These are phyloP conservation scores for Russula compacta DNA, from an alignment of 768 basidiomycete species.

Conservation along the genomic window DNA sequence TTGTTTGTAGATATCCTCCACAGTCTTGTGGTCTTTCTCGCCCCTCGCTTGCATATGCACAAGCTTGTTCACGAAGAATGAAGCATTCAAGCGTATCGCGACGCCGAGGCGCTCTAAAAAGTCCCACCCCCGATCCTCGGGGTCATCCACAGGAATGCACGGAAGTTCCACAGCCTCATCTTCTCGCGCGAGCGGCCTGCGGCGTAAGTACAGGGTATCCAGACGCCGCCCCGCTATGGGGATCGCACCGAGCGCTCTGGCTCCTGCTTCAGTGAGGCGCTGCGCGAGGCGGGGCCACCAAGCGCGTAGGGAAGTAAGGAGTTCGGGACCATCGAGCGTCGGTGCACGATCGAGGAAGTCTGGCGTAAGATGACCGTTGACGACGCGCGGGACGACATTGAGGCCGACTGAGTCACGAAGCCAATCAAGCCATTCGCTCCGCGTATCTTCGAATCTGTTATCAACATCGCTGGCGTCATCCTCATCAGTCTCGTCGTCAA, in stretches of 20 bases:
- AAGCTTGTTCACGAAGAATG: slow-evolving; percentile 20
- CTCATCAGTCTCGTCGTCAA: not conserved
- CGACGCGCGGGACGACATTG: slow-evolving; percentile 15
- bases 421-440: slow-evolving; percentile 17
- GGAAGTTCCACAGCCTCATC: slow-evolving; percentile 7
- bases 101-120: slow-evolving; percentile 21
- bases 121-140: slow-evolving; percentile 18
- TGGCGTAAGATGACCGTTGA: slow-evolving; percentile 3
- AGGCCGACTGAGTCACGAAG: slow-evolving; percentile 13
- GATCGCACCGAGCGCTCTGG: not conserved
- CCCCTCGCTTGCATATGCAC: slow-evolving; percentile 11
- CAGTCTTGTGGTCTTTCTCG: not conserved
- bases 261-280: not conserved
- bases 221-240: slow-evolving; percentile 7
- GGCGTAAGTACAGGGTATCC: slow-evolving; percentile 11
- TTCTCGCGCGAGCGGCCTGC: not conserved
- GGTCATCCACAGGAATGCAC: slow-evolving; percentile 19
- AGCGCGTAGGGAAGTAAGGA: slow-evolving; percentile 4
- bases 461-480: not conserved
- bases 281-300: slow-evolving; percentile 8
- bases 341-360: slow-evolving; percentile 6
- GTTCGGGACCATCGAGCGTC: not conserved
- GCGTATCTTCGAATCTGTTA: not conserved
- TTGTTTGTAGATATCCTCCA: slow-evolving; percentile 18
- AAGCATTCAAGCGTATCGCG: slow-evolving; percentile 10